Evolutionary conservation across 148 eudicot genomes (phyloP).

Genomic region (Euryodendron excelsum): DNA sequence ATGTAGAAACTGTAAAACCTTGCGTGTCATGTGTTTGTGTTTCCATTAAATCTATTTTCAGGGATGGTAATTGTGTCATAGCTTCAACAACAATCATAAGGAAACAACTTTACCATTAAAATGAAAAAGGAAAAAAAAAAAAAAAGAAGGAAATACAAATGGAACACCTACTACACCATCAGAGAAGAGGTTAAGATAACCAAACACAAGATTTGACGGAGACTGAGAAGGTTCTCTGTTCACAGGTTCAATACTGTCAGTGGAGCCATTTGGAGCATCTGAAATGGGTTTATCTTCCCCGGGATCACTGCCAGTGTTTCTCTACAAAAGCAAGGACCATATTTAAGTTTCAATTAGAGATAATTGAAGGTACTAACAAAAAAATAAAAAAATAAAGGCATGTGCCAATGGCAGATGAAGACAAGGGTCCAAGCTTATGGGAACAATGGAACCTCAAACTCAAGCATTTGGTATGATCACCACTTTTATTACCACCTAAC

Average conservation of each 20-base stretch:
- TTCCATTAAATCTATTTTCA: not conserved
- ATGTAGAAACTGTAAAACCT: not conserved
- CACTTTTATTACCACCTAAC: no score
- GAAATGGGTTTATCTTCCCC: conserved; percentile 30
- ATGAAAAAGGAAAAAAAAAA: not conserved
- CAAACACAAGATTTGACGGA: conserved; percentile 81
- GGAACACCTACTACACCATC: conserved; percentile 75
- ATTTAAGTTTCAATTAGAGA: not conserved
- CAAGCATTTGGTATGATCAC: no score
- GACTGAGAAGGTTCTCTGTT: conserved; percentile 35
- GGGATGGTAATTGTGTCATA: no score
- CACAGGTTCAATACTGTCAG: conserved; percentile 1
- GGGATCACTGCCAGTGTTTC: conserved; percentile 37
- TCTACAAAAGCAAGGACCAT: conserved; percentile 34
- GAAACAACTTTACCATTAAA: not conserved
- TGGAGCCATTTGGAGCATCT: conserved; percentile 35
- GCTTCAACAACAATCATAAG: not conserved
- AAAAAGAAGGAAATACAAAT: not conserved
- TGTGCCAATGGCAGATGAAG: not conserved
- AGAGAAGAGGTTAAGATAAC: conserved; percentile 89
- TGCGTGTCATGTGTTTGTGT: no score
- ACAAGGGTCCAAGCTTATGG: no score
- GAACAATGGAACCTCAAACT: no score
- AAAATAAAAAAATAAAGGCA: not conserved
- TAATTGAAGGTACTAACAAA: not conserved